Evolutionary conservation across 345 rosid genomes (phyloP), one percentile per base, ranked within the genome.

Genomic region (Psidium friedrichsthalianum): DNA sequence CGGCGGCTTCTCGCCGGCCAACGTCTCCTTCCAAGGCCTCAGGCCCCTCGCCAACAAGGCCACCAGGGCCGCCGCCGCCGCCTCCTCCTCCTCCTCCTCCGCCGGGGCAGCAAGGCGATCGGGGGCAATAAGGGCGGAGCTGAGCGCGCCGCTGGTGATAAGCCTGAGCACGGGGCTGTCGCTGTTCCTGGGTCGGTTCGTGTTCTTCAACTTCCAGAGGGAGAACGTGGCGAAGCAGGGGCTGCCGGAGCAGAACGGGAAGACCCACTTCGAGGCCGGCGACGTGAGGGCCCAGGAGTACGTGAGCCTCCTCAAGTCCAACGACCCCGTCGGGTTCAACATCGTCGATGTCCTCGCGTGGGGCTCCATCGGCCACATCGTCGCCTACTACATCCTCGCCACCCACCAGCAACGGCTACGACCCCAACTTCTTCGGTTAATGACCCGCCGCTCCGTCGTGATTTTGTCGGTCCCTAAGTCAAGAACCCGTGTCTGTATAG

Each of bases 181-280:
- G 36, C 95, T 97, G 53, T 97, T 96, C 91, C 88, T 97, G 51
- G 99, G 99, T 1, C 88, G 99, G 89, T 97, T 97, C 83, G 99
- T 97, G 69, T 97, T 97, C 98, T 97, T 97, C 90, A 96, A 97
- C 91, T 97, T 97, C 93, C 99, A 97, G 89, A 94, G 99, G 87
- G 99, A 97, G 92, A 97, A 97, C 87, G 96, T 93, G 11, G 98
- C 98, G 0, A 97, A 96, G 85, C 99, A 97, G 83, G 99, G 82
- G 40, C 47, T 97, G 86, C 99, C 99, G 25, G 98, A 92, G 94
- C 99, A 97, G 90, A 97, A 97, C 87, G 99, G 99, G 3, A 51
- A 91, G 85, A 93, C 98, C 58, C 99, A 97, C 86, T 97, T 95
- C 84, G 98, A 97, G 90, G 99, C 99, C 6, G 98, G 98, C 0